Evolutionary conservation across 495 filamentous ascomycete genomes (phyloP), one percentile per base, ranked within the genome.

Genomic region (Oleoguttula mirabilis): DNA sequence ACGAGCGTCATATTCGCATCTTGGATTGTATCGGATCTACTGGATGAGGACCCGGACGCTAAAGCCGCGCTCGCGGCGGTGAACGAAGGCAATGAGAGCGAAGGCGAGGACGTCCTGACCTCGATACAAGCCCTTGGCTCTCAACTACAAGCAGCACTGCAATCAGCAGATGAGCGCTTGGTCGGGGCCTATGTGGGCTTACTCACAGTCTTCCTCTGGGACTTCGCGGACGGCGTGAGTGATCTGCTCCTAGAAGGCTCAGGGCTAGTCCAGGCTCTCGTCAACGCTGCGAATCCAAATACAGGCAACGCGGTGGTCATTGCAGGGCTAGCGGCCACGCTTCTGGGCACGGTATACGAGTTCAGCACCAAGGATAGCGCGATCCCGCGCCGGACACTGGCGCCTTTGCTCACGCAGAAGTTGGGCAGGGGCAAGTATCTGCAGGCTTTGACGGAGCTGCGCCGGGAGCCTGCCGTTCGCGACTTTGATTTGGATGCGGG

Each of bases 351-450:
- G 23, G 66, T 94, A 19, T 99, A 96, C 55, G 90, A 99, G 55
- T 99, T 96, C 52, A 95, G 88, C 15, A 94, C 88, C 8, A 94
- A 93, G 55, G 88, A 96, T 59, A 95, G 88, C 0, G 88, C 92
- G 4, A 77, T 96, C 41, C 75, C 88, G 8, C 78, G 90, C 38
- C 72, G 75, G 19, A 88, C 80, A 6, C 65, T 96, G 35, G 83
- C 90, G 54, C 76, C 82, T 25, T 73, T 95, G 36, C 70, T 99
- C 31, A 72, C 76, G 28, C 77, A 79, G 21, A 76, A 79, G 36
- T 74, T 96, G 54, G 84, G 86, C 20, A 74, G 88, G 48, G 87
- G 94, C 51, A 78, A 79, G 54, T 99, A 93, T 54, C 76, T 93
- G 33, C 84, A 94, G 57, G 80, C 79, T 50, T 73, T 99, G 22